phyloP scores from a whole-genome alignment of 495 filamentous ascomycete genomes.

The Trichoderma parareesei region DNA sequence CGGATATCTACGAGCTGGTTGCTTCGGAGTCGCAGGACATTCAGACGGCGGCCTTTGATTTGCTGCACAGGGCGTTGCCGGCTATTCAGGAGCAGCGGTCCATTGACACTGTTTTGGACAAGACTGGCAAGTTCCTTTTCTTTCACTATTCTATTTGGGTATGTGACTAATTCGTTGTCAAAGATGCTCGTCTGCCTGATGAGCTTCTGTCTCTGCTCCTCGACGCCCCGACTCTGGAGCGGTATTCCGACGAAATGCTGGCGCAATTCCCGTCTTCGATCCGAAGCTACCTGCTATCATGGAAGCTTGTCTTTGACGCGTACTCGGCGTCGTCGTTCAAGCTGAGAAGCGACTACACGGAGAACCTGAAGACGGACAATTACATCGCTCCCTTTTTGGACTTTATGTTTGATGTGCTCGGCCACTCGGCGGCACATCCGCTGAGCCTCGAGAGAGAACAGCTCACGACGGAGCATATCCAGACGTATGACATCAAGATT shows the following conservation, averaged over 20 bases:
- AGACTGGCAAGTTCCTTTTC: slow-evolving; percentile 36
- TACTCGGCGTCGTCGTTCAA: slow-evolving; percentile 72
- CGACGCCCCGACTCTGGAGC: slow-evolving; percentile 38
- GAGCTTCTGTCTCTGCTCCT: slow-evolving; percentile 63
- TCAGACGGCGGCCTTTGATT: slow-evolving; percentile 70
- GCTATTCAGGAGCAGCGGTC: slow-evolving; percentile 72
- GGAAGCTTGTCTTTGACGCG: slow-evolving; percentile 85
- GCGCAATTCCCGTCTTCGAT: slow-evolving; percentile 44
- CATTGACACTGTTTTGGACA: slow-evolving; percentile 70
- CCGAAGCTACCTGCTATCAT: slow-evolving; percentile 79
- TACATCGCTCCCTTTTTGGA: slow-evolving; percentile 61
- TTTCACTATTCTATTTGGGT: neutral
- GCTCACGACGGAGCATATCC: slow-evolving; percentile 54
- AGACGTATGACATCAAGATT: slow-evolving; percentile 50
- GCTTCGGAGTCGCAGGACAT: slow-evolving; percentile 66
- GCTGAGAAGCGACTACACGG: slow-evolving; percentile 68
- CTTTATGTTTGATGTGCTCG: slow-evolving; percentile 76
- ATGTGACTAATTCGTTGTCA: neutral
- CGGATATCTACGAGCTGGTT: slow-evolving; percentile 60
- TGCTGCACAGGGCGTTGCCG: slow-evolving; percentile 73
- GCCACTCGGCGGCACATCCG: slow-evolving; percentile 58
- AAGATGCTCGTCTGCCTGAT: slow-evolving; percentile 54
- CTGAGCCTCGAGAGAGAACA: slow-evolving; percentile 43
- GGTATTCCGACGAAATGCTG: slow-evolving; percentile 36
- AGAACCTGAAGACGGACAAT: slow-evolving; percentile 64